These are phyloP conservation scores for Nymphaea colorata DNA, from an alignment of 164 flowering plant species.

Conservation along the genomic window DNA sequence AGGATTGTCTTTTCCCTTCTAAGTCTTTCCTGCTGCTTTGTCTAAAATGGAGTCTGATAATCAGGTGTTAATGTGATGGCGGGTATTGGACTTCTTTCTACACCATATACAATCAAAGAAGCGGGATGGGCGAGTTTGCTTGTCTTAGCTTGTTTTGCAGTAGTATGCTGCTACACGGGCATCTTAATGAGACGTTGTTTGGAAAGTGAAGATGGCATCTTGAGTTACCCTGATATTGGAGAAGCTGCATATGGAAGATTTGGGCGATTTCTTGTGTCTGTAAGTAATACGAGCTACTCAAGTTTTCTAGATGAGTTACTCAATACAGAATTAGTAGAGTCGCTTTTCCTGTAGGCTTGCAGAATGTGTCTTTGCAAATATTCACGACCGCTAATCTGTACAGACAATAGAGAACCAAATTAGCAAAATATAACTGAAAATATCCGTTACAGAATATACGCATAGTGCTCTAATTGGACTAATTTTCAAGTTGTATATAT, in stretches of 20 bases:
- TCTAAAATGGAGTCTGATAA: no score
- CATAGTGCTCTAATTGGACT: no score
- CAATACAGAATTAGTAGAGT: no score
- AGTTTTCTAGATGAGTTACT: neutral
- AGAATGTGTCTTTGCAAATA: no score
- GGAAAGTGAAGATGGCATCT: slow-evolving; percentile 58
- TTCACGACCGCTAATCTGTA: no score
- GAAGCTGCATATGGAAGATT: slow-evolving; percentile 1
- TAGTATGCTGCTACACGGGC: slow-evolving; percentile 68
- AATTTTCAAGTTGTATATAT: no score
- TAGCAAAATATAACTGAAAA: no score
- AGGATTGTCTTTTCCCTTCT: neutral
- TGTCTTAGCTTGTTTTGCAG: slow-evolving; percentile 46
- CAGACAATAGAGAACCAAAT: no score
- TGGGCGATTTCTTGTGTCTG: neutral
- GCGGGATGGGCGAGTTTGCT: slow-evolving; percentile 75
- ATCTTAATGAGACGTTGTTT: slow-evolving; percentile 60
- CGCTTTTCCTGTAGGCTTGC: no score
- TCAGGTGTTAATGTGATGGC: slow-evolving; percentile 72
- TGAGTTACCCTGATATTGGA: slow-evolving; percentile 19
- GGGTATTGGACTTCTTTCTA: slow-evolving; percentile 86
- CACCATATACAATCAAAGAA: slow-evolving; percentile 68
- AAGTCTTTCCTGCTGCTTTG: neutral
- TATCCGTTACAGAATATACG: no score
- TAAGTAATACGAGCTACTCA: neutral